Base-by-base conservation (phyloP, 2,329 filamentous ascomycete species). In the Colletotrichum sp. region DNA sequence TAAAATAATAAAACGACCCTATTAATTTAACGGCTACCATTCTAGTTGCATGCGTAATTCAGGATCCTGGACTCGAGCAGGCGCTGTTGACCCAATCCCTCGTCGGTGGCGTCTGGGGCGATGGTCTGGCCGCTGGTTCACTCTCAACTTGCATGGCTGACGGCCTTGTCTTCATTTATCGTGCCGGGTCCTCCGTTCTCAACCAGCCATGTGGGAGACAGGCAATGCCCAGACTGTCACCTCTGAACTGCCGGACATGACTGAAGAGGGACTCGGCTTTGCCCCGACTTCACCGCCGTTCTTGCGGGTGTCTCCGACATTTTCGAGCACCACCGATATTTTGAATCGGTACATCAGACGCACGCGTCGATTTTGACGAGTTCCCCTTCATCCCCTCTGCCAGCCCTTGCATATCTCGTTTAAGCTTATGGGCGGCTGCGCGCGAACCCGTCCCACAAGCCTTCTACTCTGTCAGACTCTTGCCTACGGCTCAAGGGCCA, bases 381-480 rank as follows among this genome's bases (percentile, higher is more conserved):
- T 30, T 32, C 15, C 28, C 69, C 8, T 28, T n/a, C 52, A 21
- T 60, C 9, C 34, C 32, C 52, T 55, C 62, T 62, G 18, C 26
- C 24, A 34, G 65, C 30, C 73, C 57, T 74, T 74, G 70, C 70
- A 68, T 57, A 30, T 49, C 30, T 64, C 32, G 44, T 74, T 69
- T 73, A 74, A 76, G 74, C 70, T 76, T 74, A 76, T 65, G 64
- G 70, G 70, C 70, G 73, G 73, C 28, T 68, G 68, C 57, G 73
- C 63, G 73, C 70, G 70, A 65, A 73, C 64, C 73, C 70, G 71
- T 74, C 59, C 74, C 70, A 64, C 44, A 60, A 39, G 28, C 36
- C 26, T 57, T 32, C 12, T 8, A 24, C 49, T 39, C 21, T 64
- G 70, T 30, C 32, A 60, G 57, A 65, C 57, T 28, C 21, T 13